A percentile compares a stretch with the other conserved stretches of the same genome.
These are phyloP conservation scores for Fusarium incarnatum DNA, from an alignment of 2,329 filamentous ascomycete genomes.

Conservation along the genomic window DNA sequence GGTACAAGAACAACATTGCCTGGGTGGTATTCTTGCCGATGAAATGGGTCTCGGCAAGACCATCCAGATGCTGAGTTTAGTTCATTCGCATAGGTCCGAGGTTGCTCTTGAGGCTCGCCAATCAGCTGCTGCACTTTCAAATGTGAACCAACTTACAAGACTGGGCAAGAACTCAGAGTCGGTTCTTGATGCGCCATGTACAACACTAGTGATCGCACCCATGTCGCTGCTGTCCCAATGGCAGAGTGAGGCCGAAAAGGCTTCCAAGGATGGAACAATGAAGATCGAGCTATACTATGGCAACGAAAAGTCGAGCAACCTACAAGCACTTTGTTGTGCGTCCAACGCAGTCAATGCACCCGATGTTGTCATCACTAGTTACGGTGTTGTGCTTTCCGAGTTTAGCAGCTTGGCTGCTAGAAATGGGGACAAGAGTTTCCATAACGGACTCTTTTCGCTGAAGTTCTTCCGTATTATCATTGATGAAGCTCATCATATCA, in stretches of 20 bases:
- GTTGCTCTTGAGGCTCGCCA: conserved; percentile 55
- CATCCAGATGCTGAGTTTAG: conserved; percentile 95
- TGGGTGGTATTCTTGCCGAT: conserved; percentile 93
- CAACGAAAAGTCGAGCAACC: conserved; percentile 80
- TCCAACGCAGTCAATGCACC: conserved; percentile 81
- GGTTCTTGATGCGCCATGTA: conserved; percentile 80
- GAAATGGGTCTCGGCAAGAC: conserved; percentile 99
- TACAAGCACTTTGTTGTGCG: conserved; percentile 81
- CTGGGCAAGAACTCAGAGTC: conserved; percentile 67
- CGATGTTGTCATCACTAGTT: conserved; percentile 93
- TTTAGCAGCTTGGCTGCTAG: conserved; percentile 76
- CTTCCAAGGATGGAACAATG: conserved; percentile 84
- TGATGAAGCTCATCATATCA: conserved; percentile 95
- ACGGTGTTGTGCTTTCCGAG: conserved; percentile 91
- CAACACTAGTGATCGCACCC: conserved; percentile 93
- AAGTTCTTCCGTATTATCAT: conserved; percentile 96
- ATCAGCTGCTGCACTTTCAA: conserved; percentile 48
- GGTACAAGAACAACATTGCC: conserved; percentile 90
- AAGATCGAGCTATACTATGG: conserved; percentile 94
- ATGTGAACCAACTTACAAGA: conserved; percentile 71
- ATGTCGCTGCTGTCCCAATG: conserved; percentile 98
- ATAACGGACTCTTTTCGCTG: conserved; percentile 86
- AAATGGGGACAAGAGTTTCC: conserved; percentile 72
- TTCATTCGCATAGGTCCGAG: conserved; percentile 83
- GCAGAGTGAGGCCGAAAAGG: conserved; percentile 94